Base-by-base conservation (phyloP, 2,329 filamentous ascomycete species). In the Colletotrichum paranaense region DNA sequence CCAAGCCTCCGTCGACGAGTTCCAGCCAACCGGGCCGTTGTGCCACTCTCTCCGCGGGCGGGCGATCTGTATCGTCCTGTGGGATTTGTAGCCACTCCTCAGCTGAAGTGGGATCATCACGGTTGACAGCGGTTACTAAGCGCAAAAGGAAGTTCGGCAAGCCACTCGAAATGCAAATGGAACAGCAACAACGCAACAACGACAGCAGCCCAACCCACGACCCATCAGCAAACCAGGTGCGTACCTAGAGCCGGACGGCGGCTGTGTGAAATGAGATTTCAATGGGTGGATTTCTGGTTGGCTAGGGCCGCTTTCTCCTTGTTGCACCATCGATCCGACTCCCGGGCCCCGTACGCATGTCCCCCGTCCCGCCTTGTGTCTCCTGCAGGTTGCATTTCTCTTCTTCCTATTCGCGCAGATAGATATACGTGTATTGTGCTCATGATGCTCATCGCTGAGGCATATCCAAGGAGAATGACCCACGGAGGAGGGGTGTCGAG, bases 31-130 rank as follows among this genome's bases (percentile, higher is more conserved):
- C 62, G 55, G 49, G 24, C 62, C 32, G 26, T 56, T 28, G 55
- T 62, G 38, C 8, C 24, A 49, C 19, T 30, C 16, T 22, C 11
- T 9, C 22, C 53, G 32, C 32, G 3, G 42, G 32, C n/a, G 28
- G 24, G n/a, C 52, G 67, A 58, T 49, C 62, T n/a, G 28, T 53
- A 32, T 14, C 42, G 6, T 14, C 9, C 19, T 9, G n/a, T 32
- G 52, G 35, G 52, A 68, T 53, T 1, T 9, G 16, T 19, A 46
- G 19, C 69, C 69, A 32, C n/a, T 72, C 55, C 57, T 32, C 65
- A 72, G 65, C 69, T 72, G 65, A 68, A 72, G 62, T 52, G 32
- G 62, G 38, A 59, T 19, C 62, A 2, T 28, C 42, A 26, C 28
- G 6, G 60, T 22, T 35, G 38, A 46, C 53, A 26, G 49, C 49